Base-by-base conservation (phyloP, 345 rosid genomes). In the Euphorbia lathyris region DNA sequence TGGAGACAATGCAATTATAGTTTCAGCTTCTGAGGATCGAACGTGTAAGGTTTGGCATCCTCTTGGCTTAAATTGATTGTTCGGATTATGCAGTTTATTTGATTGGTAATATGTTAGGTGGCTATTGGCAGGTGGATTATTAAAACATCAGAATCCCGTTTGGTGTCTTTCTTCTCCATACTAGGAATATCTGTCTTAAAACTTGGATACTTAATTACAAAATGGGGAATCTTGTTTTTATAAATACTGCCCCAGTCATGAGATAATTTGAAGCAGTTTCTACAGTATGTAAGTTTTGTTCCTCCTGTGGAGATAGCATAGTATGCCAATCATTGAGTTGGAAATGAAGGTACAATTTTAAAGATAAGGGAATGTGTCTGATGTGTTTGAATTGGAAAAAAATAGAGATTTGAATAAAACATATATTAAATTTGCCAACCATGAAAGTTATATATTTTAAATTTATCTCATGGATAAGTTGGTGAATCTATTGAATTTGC, bases 1-100 rank as follows among this genome's bases (percentile, higher is more conserved):
- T 53, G 93, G 92, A 69, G 74, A 80, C 70, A 88, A 84, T 84
- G 88, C 95, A 22, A 63, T 83, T 71, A 78, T 90, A n/a, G 78
- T 90, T 62, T 86, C 98, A 22, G 88, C 98, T 72, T 94, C 98
- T 6, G 90, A 84, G 78, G 97, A 90, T 68, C 74, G 86, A 66
- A 90, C 93, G 1, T 94, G 97, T 79, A 94, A 94, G 92, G 98
- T 83, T 58, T 60, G 79, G 53, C 53, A 11, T 27, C 19, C 50
- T 75, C 42, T 68, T 68, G 14, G 48, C 34, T 45, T 50, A 61
- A 38, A 22, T 48, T 23, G 47, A 36, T 36, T 42, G 9, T 11
- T 22, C n/a, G 14, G 34, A 29, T 45, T 51, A 2, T 40, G 5
- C 34, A 22, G 19, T 67, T 67, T 19, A 4, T 13, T 0, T 36